phyloP scores from a whole-genome alignment of 768 basidiomycete species.

The Termitomyces sp. region DNA sequence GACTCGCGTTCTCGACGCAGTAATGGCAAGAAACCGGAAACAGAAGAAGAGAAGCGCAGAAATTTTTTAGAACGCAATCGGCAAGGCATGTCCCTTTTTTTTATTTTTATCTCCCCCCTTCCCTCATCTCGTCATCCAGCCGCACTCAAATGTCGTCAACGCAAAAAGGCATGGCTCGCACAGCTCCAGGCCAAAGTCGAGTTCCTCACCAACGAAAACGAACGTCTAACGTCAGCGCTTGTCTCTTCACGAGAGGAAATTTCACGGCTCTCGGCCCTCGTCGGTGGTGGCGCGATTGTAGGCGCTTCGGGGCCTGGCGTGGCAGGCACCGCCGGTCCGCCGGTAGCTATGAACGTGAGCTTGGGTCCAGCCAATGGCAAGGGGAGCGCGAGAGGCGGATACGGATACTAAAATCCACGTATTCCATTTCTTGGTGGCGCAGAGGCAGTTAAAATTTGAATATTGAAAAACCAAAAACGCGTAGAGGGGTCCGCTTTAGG shows the following conservation, averaged over 20 bases:
- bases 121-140: constrained; percentile 42
- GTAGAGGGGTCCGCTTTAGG: neutral
- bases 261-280: constrained; percentile 69
- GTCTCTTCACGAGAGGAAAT: constrained; percentile 90
- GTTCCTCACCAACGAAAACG: constrained; percentile 88
- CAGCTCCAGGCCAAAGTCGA: constrained; percentile 94
- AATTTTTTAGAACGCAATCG: constrained; percentile 97
- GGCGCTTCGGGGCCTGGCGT: constrained; percentile 24
- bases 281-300: constrained; percentile 60
- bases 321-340: constrained; percentile 13
- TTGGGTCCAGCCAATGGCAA: constrained; percentile 3
- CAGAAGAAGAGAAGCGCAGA: constrained; percentile 95
- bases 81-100: constrained; percentile 63
- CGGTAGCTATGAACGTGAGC: constrained; percentile 2
- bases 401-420: neutral
- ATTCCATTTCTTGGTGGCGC: neutral
- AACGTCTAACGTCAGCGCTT: constrained; percentile 83
- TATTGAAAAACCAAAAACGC: neutral
- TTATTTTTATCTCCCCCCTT: constrained; percentile 4
- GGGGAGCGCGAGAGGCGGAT: neutral
- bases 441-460: neutral
- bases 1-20: constrained; percentile 9
- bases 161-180: constrained; percentile 97
- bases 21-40: constrained; percentile 76
- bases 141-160: constrained; percentile 97